Percentiles rank a stretch among this genome's conserved stretches.
These are phyloP conservation scores for Lupinus albus DNA, from an alignment of 306 rosid species.

Conservation along the genomic window DNA sequence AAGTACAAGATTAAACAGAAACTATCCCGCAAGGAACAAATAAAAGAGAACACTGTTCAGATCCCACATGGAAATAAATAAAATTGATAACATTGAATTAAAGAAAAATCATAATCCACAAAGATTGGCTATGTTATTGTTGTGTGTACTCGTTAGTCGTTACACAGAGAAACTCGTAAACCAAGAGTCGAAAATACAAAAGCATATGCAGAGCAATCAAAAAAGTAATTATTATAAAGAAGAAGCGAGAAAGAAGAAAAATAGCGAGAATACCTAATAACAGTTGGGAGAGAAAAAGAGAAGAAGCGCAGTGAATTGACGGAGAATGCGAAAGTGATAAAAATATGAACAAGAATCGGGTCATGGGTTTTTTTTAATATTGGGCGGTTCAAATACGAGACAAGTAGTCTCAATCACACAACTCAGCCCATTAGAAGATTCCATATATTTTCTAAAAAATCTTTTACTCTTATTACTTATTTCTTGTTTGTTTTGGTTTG, in stretches of 20 bases:
- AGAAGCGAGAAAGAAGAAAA: background rate
- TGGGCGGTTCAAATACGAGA: slow-evolving; percentile 32
- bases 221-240: background rate
- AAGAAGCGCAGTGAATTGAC: background rate
- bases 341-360: background rate
- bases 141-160: background rate
- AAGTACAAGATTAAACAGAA: background rate
- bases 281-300: background rate
- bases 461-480: too few species aligned
- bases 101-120: slow-evolving; percentile 16
- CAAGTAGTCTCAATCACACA: slow-evolving; percentile 36
- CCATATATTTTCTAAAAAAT: too few species aligned
- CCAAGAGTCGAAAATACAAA: background rate
- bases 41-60: slow-evolving; percentile 5
- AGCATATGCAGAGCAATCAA: background rate
- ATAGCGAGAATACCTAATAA: slow-evolving; percentile 27
- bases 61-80: too few species aligned
- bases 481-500: too few species aligned
- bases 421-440: background rate
- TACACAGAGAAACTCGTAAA: background rate
- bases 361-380: slow-evolving; percentile 23
- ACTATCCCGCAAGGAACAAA: background rate
- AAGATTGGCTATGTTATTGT: background rate
- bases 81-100: background rate
- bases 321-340: background rate